Base-by-base conservation (phyloP, 73 alveolate species). In the Paramecium sonneborni region DNA sequence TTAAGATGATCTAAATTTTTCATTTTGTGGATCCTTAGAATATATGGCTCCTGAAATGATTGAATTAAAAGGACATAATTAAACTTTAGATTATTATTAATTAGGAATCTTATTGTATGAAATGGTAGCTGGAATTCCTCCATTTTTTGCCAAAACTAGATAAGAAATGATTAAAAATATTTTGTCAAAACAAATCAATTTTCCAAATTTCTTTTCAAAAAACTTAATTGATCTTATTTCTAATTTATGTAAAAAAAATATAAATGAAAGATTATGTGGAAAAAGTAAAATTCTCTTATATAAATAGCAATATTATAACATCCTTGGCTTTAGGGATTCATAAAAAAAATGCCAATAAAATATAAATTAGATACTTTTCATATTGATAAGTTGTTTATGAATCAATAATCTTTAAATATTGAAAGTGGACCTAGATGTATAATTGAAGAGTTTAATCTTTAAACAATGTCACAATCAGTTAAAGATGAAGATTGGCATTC, bases 21-120 rank as follows among this genome's bases (percentile, higher is more conserved):
- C 96, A 11, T 95, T 95, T 88, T 95, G 98, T 44, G 98, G 98
- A 11, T 93, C 98, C 6, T 93, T 96, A 57, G 98, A 95, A 85
- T 95, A 95, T 56, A 85, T 95, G 46, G 95, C 98, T 15, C 98
- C 98, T 12, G 94, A 89, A 43, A 89, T 89, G 79, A 44, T 93
- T 14, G 30, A 21, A 32, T 76, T 56, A 20, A 48, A 38, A 86
- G 96, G 96, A 11, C 96, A 93, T 92, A 48, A 76, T 34, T 48
- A 28, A 14, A 85, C 92, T 11, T 32, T 93, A 32, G 96, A 93
- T 69, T 93, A 39, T 76, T 93, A 79, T 74, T 26, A 89, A 57
- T 38, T 93, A 15, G 96, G 96, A 9, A 48, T 87, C 8, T 35
- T 93, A 20, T 62, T 93, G 4, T 93, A 93, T 67, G 96, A 93